Percentiles rank a stretch among this genome's conserved stretches.
These are phyloP conservation scores for Peribolospora baueri DNA, from an alignment of 768 basidiomycete species.

Conservation along the genomic window DNA sequence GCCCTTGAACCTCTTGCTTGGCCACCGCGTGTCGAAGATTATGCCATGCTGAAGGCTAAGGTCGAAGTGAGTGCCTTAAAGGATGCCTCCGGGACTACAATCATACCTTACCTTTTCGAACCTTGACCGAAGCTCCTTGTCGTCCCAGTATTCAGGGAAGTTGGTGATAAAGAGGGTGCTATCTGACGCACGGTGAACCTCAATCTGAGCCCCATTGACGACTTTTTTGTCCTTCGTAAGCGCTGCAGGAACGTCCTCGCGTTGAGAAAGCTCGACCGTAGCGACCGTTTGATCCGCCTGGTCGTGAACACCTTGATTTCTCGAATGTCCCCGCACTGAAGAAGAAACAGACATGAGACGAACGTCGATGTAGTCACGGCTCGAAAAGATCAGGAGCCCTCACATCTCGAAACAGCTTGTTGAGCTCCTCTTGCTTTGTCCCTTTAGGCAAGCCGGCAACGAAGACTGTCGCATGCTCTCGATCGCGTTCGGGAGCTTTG, in stretches of 20 bases:
- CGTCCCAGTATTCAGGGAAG: conserved; percentile 67
- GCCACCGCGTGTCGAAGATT: conserved; percentile 90
- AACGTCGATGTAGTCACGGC: not conserved
- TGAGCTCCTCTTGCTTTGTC: conserved; percentile 41
- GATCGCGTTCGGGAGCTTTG: too few relatives aligned
- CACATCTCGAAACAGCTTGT: conserved; percentile 61
- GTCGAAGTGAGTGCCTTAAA: not conserved
- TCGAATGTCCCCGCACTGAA: conserved; percentile 66
- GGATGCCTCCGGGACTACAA: not conserved
- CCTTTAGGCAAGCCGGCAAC: conserved; percentile 44
- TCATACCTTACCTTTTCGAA: conserved; percentile 42
- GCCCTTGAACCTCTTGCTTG: conserved; percentile 83
- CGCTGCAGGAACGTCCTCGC: conserved; percentile 61
- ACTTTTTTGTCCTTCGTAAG: conserved; percentile 88
- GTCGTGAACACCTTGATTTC: conserved; percentile 56
- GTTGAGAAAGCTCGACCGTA: too few relatives aligned
- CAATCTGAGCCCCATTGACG: conserved; percentile 45
- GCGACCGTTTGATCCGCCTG: conserved; percentile 39
- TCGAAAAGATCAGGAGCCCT: conserved; percentile 12
- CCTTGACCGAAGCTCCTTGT: conserved; percentile 43
- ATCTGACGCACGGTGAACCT: conserved; percentile 74
- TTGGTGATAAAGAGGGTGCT: conserved; percentile 91
- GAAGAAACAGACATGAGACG: not conserved
- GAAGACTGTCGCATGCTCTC: conserved; percentile 81
- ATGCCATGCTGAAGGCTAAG: conserved; percentile 41